Base-by-base conservation (phyloP, 805 yeast genomes). In the Ogataea methylovora region DNA sequence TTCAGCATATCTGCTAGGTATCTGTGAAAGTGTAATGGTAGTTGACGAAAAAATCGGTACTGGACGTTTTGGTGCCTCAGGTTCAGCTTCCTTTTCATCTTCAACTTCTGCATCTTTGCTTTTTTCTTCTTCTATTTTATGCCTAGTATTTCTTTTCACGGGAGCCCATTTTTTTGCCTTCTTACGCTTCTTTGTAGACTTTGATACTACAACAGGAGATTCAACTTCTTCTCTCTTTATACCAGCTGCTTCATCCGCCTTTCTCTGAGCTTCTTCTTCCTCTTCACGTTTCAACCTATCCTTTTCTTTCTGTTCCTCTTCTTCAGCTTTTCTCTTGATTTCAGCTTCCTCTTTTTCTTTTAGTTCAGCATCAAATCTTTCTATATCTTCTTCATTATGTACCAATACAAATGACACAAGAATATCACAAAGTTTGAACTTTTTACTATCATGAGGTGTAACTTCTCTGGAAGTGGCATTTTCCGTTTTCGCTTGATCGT, bases 1-100 rank as follows among this genome's bases (percentile, higher is more conserved):
- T 7, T 82, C 80, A 3, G 76, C 69, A 46, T 73, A 77, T 46
- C 79, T 68, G 8, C 65, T 56, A 2, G 94, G 88, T 18, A 88
- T 65, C n/a, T 73, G 75, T 13, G 65, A 67, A 3, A 90, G 52
- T 2, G 69, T 73, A 32, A 86, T 65, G 0, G 95, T 80, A 16
- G 82, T 59, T 0, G 94, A 69, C 0, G 88, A 75, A 49, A 47
- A 74, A 24, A 61, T 49, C 20, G 68, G 61, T 20, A 56, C 63
- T 2, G 79, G 79, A 20, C 51, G 62, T 1, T 67, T 65, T 16
- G 48, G 43, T 15, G 45, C 38, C 16, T 43, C 51, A 19, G 45
- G 45, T 24, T 42, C 49, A 24, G 27, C 36, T n/a, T 38, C 46
- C 29, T 48, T 52, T 8, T 45, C 49, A 24, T 39, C 47, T 17